These are phyloP conservation scores for Podila epigama DNA, from an alignment of 192 early-diverging fungal species.

Conservation along the genomic window DNA sequence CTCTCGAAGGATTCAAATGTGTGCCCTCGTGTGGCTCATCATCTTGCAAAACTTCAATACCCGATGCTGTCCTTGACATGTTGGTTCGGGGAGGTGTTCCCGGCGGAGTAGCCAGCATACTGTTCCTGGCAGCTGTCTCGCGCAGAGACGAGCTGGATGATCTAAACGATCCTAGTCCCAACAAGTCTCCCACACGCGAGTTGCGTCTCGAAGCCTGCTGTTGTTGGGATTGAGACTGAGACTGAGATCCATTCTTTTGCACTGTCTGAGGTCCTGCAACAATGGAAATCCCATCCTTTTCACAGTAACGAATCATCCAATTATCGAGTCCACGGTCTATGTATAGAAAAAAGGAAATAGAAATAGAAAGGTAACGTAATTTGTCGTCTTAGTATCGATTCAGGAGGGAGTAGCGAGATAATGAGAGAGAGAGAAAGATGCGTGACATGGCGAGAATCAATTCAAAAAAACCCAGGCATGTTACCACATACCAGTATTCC, in stretches of 20 bases:
- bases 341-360: not conserved
- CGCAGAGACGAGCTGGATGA: conserved; percentile 13
- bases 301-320: conserved; percentile 87
- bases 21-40: not conserved
- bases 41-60: conserved; percentile 7
- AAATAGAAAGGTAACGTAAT: not conserved
- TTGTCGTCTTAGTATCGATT: not conserved
- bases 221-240: conserved; percentile 17
- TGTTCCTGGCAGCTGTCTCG: conserved; percentile 5
- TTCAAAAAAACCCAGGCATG: not conserved
- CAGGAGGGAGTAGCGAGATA: too few species aligned
- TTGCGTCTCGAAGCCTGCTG: conserved; percentile 15
- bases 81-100: conserved; percentile 33
- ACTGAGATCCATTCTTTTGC: conserved; percentile 9
- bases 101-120: conserved; percentile 29
- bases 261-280: conserved; percentile 8
- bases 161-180: conserved; percentile 14
- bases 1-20: not conserved
- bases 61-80: conserved; percentile 3
- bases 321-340: conserved; percentile 74
- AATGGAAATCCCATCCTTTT: conserved; percentile 44
- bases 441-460: too few species aligned
- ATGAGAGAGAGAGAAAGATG: too few species aligned
- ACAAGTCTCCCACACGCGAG: conserved; percentile 33
- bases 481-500: conserved; percentile 81